A percentile compares a stretch with the other conserved stretches of the same genome.
Conservation (phyloP, 805 yeast species). For the Komagataella mondaviorum region DNA sequence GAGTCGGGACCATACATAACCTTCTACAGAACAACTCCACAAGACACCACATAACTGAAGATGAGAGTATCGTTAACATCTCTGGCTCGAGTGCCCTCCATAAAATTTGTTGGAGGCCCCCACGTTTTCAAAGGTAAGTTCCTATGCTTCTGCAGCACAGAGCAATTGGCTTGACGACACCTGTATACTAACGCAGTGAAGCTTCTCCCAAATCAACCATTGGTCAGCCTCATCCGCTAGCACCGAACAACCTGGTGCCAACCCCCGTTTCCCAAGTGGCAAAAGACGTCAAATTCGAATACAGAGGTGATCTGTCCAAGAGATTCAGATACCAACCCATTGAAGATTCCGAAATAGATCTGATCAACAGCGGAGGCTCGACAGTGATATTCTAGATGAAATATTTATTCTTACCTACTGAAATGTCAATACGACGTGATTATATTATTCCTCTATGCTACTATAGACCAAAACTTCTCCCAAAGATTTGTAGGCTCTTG, state of each 20-base stretch:
- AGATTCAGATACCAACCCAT: slow-evolving; percentile 60
- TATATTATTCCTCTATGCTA: background rate
- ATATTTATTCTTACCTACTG: background rate
- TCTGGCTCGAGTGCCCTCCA: slow-evolving; percentile 45
- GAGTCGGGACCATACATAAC: background rate
- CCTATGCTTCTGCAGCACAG: background rate
- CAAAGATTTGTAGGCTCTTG: background rate
- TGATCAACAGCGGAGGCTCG: slow-evolving; percentile 78
- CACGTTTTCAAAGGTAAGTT: slow-evolving; percentile 32
- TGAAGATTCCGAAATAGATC: slow-evolving; percentile 58
- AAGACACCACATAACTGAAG: background rate
- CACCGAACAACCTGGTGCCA: slow-evolving; percentile 20
- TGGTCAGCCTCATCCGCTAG: slow-evolving; percentile 19
- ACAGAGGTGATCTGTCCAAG: slow-evolving; percentile 55
- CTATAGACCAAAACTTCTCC: background rate
- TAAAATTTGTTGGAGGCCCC: slow-evolving; percentile 80
- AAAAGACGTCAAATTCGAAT: slow-evolving; percentile 15
- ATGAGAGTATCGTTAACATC: slow-evolving; percentile 18
- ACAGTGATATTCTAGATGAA: slow-evolving; percentile 26
- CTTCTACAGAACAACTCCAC: background rate
- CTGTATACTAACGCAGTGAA: slow-evolving; percentile 11
- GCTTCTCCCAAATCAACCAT: background rate
- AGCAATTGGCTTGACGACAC: background rate
- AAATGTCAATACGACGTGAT: background rate
- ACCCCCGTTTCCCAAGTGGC: background rate